These are phyloP conservation scores for Talaromyces pinophilus DNA, from an alignment of 2,329 filamentous ascomycete species.

Conservation along the genomic window DNA sequence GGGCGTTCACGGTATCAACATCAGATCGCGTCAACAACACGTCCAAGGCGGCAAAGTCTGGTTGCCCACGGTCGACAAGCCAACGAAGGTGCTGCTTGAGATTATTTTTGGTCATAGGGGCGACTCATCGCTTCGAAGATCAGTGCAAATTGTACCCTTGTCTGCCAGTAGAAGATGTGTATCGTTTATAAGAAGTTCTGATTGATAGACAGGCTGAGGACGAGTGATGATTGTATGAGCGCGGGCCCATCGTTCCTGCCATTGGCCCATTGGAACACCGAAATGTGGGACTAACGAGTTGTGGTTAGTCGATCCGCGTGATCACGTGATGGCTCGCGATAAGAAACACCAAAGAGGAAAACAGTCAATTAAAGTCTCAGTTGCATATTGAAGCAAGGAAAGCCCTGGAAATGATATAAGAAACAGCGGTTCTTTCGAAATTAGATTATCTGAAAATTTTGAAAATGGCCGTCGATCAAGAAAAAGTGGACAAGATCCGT, in stretches of 20 bases:
- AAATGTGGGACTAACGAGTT: constrained; percentile 5
- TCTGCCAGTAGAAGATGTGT: neutral
- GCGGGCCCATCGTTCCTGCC: neutral
- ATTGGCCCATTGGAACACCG: neutral
- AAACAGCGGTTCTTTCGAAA: too few species aligned
- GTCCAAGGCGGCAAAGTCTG: constrained; percentile 36
- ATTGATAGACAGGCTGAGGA: neutral
- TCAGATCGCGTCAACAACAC: constrained; percentile 29
- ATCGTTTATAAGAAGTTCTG: neutral
- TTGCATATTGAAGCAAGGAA: neutral
- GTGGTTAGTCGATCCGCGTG: constrained; percentile 17
- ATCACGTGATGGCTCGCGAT: constrained; percentile 16
- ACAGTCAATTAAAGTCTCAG: constrained; percentile 1
- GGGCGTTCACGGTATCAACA: constrained; percentile 14
- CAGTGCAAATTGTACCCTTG: neutral
- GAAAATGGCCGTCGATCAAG: constrained; percentile 37
- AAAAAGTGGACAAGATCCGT: constrained; percentile 37
- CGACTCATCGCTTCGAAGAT: constrained; percentile 28
- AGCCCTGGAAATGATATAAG: neutral
- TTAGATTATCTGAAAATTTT: neutral
- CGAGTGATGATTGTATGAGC: neutral
- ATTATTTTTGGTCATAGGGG: constrained; percentile 54
- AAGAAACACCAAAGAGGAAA: neutral
- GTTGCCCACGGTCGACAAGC: constrained; percentile 46
- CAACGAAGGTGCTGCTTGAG: constrained; percentile 49